Conservation (phyloP, 352 stramenopile species). For the Phytopythium kandeliae region DNA sequence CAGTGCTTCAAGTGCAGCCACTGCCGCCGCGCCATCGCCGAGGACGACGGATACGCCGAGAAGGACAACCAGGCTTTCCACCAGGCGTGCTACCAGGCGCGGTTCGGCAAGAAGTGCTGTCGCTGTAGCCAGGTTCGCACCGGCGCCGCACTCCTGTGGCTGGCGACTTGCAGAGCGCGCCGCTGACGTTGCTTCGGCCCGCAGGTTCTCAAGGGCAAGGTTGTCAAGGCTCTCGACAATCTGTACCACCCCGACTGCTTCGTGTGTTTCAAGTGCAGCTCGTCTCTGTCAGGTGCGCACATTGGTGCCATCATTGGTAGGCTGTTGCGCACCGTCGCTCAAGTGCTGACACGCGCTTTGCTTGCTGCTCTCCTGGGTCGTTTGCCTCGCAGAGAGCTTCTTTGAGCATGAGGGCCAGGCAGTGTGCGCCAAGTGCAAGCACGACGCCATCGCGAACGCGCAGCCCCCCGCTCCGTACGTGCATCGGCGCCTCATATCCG, state of each 20-base stretch:
- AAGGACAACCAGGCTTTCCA: conserved; percentile 80
- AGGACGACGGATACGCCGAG: conserved; percentile 79
- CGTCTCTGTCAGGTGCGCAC: conserved; percentile 61
- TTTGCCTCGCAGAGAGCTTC: conserved; percentile 66
- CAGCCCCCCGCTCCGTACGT: conserved; percentile 44
- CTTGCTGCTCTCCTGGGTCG: not conserved
- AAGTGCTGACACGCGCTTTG: not conserved
- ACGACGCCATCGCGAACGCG: conserved; percentile 52
- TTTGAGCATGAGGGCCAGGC: conserved; percentile 74
- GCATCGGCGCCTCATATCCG: not conserved
- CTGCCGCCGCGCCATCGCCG: conserved; percentile 59
- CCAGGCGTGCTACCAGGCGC: conserved; percentile 69
- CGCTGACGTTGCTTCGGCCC: not conserved
- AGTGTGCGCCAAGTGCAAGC: conserved; percentile 76
- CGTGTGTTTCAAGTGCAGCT: conserved; percentile 70
- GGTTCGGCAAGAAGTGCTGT: conserved; percentile 78
- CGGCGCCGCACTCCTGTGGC: not conserved
- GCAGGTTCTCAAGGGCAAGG: conserved; percentile 75
- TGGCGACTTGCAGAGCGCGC: not conserved
- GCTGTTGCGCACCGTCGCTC: no score
- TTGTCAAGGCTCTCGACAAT: conserved; percentile 79
- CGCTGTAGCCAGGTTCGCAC: conserved; percentile 52
- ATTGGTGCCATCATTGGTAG: not conserved
- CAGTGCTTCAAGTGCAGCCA: conserved; percentile 83
- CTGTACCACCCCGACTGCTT: conserved; percentile 85